Percentiles rank a stretch among this genome's conserved stretches.
These are phyloP conservation scores for Diaporthe citriasiana DNA, from an alignment of 2,329 filamentous ascomycete species.

Conservation along the genomic window DNA sequence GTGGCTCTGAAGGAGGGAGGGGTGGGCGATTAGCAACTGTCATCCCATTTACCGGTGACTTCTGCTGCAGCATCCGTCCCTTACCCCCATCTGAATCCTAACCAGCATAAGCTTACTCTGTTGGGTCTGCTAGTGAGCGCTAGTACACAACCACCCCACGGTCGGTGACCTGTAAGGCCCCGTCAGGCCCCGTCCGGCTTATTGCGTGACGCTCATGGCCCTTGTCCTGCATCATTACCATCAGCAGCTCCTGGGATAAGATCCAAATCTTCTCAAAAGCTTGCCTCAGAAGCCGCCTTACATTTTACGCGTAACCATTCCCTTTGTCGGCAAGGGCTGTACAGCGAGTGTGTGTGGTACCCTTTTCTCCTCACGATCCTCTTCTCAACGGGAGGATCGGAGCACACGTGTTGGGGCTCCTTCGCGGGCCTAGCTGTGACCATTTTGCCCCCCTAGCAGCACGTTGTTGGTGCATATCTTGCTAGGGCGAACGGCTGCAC, in stretches of 20 bases:
- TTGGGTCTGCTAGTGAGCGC: constrained; percentile 18
- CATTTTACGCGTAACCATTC: background rate
- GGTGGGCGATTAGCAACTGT: background rate
- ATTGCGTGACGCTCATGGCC: constrained; percentile 12
- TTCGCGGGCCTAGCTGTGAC: background rate
- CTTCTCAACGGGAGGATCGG: constrained; percentile 9
- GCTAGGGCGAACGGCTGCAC: constrained; percentile 12
- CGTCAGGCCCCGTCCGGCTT: constrained; percentile 17
- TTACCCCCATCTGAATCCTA: constrained; percentile 12
- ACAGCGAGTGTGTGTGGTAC: background rate
- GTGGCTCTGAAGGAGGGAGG: background rate
- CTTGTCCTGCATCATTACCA: background rate
- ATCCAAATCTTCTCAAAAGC: background rate
- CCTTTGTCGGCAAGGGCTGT: background rate
- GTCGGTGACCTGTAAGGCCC: constrained; percentile 14
- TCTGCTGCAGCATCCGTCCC: background rate
- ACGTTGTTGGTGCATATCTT: background rate
- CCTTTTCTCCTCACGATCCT: constrained; percentile 18
- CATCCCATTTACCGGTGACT: constrained; percentile 14
- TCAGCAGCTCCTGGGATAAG: background rate
- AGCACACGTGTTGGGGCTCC: constrained; percentile 28
- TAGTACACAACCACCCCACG: constrained; percentile 18
- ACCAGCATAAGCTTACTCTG: constrained; percentile 22
- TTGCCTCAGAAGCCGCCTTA: background rate
- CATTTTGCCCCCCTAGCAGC: background rate